Conservation (phyloP, 352 stramenopile species). For the Phytophthora sojae region DNA sequence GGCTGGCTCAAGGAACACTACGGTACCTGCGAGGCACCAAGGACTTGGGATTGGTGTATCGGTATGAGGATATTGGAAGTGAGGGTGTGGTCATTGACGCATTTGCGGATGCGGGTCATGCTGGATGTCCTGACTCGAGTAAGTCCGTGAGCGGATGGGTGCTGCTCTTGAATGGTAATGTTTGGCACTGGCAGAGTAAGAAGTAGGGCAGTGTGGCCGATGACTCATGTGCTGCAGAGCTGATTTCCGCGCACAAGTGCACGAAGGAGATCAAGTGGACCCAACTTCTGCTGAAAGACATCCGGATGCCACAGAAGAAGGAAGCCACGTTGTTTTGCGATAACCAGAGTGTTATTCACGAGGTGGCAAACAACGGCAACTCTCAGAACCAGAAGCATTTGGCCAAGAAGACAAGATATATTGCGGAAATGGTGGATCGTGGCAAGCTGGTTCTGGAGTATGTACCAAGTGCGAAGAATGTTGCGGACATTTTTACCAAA, state of each 20-base stretch:
- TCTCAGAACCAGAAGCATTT: slow-evolving; percentile 10
- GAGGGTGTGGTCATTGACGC: slow-evolving; percentile 2
- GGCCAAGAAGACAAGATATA: background rate
- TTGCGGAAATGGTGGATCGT: background rate
- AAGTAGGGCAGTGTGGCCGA: slow-evolving; percentile 4
- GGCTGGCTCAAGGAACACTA: slow-evolving; percentile 8
- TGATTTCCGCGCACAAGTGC: slow-evolving; percentile 8
- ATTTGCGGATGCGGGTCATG: slow-evolving; percentile 7
- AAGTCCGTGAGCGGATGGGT: slow-evolving; percentile 6
- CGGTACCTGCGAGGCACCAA: slow-evolving; percentile 8
- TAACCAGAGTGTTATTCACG: slow-evolving; percentile 5
- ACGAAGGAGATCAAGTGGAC: background rate
- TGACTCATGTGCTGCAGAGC: slow-evolving; percentile 1
- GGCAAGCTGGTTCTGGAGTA: slow-evolving; percentile 1
- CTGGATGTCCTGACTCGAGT: slow-evolving; percentile 10
- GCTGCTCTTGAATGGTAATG: background rate
- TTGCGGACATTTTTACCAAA: slow-evolving; percentile 19
- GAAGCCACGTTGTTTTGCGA: background rate
- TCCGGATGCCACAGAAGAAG: background rate
- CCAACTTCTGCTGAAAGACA: background rate
- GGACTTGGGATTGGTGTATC: slow-evolving; percentile 10
- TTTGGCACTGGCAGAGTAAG: slow-evolving; percentile 12
- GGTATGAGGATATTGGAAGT: background rate
- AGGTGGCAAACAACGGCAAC: slow-evolving; percentile 16
- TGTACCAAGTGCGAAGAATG: slow-evolving; percentile 8